These are phyloP conservation scores for Cymbidium sinense DNA, from an alignment of 106 monocot species.

Conservation along the genomic window DNA sequence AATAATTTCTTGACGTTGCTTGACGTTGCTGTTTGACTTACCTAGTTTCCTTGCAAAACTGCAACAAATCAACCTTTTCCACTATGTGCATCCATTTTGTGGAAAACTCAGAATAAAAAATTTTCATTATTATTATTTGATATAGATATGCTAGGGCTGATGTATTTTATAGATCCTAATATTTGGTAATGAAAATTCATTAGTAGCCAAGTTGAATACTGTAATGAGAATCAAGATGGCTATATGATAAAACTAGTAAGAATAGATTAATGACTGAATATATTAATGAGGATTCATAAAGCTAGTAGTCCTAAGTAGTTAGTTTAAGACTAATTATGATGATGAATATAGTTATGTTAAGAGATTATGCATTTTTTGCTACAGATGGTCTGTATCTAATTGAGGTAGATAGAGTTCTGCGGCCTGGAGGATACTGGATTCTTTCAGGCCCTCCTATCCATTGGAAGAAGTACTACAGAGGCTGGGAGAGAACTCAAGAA, in stretches of 20 bases:
- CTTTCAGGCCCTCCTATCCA: constrained; percentile 56
- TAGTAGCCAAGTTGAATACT: background rate
- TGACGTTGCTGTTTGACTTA: background rate
- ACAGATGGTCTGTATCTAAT: constrained; percentile 50
- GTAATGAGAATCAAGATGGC: background rate
- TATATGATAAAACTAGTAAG: no score
- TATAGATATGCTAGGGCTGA: background rate
- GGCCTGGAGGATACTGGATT: constrained; percentile 60
- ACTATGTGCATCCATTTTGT: no score
- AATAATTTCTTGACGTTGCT: no score
- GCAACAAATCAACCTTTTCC: no score
- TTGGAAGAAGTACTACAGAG: constrained; percentile 46
- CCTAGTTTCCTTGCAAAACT: background rate
- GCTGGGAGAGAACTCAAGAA: constrained; percentile 50
- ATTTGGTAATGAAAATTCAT: background rate
- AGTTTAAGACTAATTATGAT: no score
- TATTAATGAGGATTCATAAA: no score
- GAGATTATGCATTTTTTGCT: background rate
- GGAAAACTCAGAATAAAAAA: no score
- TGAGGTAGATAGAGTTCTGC: constrained; percentile 51
- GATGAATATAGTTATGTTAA: background rate
- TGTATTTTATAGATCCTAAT: background rate
- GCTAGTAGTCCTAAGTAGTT: no score
- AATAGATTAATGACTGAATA: no score
- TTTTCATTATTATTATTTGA: background rate